Percentiles rank a stretch among this genome's conserved stretches.
Evolutionary conservation across 2,329 filamentous ascomycete species (phyloP).

Genomic region (Colletotrichum sp.): DNA sequence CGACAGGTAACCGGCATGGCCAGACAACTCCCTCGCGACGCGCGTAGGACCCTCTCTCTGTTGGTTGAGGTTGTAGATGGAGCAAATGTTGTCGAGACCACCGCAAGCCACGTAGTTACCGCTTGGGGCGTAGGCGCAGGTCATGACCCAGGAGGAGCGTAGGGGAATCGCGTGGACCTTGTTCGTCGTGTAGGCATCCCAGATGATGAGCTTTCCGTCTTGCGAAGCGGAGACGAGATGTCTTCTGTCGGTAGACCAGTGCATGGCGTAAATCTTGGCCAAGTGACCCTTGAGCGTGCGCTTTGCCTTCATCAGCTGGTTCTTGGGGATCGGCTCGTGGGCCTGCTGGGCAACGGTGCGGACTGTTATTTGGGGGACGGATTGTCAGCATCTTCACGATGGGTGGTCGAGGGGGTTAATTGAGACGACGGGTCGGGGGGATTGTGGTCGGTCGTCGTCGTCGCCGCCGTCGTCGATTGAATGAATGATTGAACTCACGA

Average conservation of each 20-base stretch:
- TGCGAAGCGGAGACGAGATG: constrained; percentile 98
- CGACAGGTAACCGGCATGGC: constrained; percentile 95
- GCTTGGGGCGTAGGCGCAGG: constrained; percentile 96
- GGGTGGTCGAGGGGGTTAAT: background rate
- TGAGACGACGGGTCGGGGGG: background rate
- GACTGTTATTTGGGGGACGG: constrained; percentile 56
- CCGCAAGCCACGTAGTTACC: constrained; percentile 98
- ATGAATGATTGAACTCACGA: constrained; percentile 66
- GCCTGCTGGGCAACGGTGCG: constrained; percentile 91
- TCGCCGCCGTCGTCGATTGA: background rate
- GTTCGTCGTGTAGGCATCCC: constrained; percentile 99
- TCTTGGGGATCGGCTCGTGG: constrained; percentile 89
- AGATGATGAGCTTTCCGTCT: constrained; percentile 99
- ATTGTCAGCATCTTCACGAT: constrained; percentile 23
- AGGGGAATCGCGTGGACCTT: constrained; percentile 99
- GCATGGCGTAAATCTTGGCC: constrained; percentile 99
- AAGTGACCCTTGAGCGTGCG: constrained; percentile 96
- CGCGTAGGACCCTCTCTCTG: constrained; percentile 94
- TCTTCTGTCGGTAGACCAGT: constrained; percentile 98
- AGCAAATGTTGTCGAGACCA: constrained; percentile 99
- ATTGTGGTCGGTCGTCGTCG: background rate
- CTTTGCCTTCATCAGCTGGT: constrained; percentile 95
- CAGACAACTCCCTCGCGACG: constrained; percentile 92
- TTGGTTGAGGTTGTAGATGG: constrained; percentile 98
- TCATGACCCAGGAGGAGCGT: constrained; percentile 99